Base-by-base conservation (phyloP, 2,329 filamentous ascomycete genomes). In the Curvularia verruculosa region DNA sequence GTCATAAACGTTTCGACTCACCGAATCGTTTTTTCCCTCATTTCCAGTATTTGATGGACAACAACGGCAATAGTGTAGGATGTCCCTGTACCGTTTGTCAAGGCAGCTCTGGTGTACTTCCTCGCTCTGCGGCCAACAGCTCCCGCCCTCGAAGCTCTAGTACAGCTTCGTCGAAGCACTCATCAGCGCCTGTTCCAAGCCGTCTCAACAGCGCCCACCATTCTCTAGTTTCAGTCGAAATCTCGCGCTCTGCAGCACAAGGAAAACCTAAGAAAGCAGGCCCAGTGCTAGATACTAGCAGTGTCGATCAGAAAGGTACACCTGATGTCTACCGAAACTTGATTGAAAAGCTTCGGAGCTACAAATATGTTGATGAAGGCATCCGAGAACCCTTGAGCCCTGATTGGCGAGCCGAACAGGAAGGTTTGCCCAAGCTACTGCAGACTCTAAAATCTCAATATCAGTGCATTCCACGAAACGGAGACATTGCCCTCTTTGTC, bases 401-500 rank as follows among this genome's bases (percentile, higher is more conserved):
- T 59, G 85, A 87, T 61, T 87, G 85, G 85, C 74, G 80, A 36
- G 78, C 81, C 0, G 82, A 84, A 41, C 77, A 80, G 18, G 69
- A 79, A 3, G 66, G 72, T 5, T 71, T 86, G 0, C 69, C 75
- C 0, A 65, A 74, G 2, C 66, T 79, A 18, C 69, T 87, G 0
- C 70, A 76, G 5, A 76, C 76, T 8, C 67, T 82, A 15, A 70
- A 71, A 3, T 61, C 79, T 8, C 78, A 82, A 43, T 78, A 81
- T 2, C 76, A 80, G 2, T 87, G 82, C 66, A 64, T 83, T 1
- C 85, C 85, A 2, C 80, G 85, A 2, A 62, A 76, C 0, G 85
- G 84, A 1, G 85, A 88, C 56, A 68, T 87, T 3, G 84, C 87
- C 0, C 74, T 88, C 0, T 87, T 83, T 43, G 70, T 78, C 1